Evolutionary conservation across 2,329 filamentous ascomycete species (phyloP).

Genomic region (Aulographum hederae): DNA sequence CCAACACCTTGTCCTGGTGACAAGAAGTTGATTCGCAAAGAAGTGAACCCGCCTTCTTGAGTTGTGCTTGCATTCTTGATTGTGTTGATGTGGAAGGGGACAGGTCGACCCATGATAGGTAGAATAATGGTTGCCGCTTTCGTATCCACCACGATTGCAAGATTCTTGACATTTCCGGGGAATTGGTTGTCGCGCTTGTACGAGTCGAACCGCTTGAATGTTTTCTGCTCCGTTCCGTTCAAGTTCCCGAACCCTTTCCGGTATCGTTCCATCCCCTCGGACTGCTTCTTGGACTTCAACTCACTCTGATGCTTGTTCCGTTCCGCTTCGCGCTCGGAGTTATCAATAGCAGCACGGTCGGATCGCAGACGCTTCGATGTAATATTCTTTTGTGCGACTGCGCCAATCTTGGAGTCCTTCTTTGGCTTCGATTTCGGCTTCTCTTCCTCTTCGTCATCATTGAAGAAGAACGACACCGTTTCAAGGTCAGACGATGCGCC

Average conservation of each 20-base stretch:
- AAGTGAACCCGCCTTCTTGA: slow-evolving; percentile 85
- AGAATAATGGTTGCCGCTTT: slow-evolving; percentile 84
- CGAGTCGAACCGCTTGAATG: slow-evolving; percentile 97
- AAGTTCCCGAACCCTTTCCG: slow-evolving; percentile 68
- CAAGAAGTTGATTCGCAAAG: slow-evolving; percentile 89
- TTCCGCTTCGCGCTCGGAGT: slow-evolving; percentile 76
- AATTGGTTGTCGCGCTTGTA: slow-evolving; percentile 97
- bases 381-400: slow-evolving; percentile 86
- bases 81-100: slow-evolving; percentile 94
- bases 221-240: slow-evolving; percentile 87
- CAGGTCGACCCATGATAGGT: slow-evolving; percentile 91
- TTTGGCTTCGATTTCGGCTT: slow-evolving; percentile 77
- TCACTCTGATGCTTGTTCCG: slow-evolving; percentile 88
- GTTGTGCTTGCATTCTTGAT: slow-evolving; percentile 99
- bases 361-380: slow-evolving; percentile 84
- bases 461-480: slow-evolving; percentile 96
- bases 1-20: slow-evolving; percentile 95
- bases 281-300: slow-evolving; percentile 70
- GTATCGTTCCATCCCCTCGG: slow-evolving; percentile 70
- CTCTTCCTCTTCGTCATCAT: slow-evolving; percentile 74
- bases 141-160: slow-evolving; percentile 76
- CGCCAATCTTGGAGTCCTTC: slow-evolving; percentile 64
- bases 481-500: slow-evolving; percentile 84
- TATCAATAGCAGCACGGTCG: slow-evolving; percentile 70
- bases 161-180: slow-evolving; percentile 61